phyloP scores from a whole-genome alignment of 805 yeast genomes.

The Lipomyces mesembrius region DNA sequence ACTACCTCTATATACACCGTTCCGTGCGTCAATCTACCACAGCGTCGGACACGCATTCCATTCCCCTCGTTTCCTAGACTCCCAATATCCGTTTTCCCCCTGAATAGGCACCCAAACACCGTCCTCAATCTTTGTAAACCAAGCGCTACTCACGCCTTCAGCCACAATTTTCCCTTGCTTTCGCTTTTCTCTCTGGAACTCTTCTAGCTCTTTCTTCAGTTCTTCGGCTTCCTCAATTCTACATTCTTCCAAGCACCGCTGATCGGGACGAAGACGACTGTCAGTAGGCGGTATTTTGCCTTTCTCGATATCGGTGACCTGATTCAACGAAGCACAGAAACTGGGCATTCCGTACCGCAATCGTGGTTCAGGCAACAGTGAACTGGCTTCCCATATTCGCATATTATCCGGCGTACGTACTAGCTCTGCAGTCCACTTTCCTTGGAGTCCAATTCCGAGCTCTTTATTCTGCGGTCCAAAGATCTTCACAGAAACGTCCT shows the following conservation, averaged over 20 bases:
- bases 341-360: slow-evolving; percentile 83
- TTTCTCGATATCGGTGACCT: slow-evolving; percentile 72
- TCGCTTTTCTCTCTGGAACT: slow-evolving; percentile 78
- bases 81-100: slow-evolving; percentile 35
- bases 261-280: slow-evolving; percentile 88
- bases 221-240: slow-evolving; percentile 72
- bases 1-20: background rate
- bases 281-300: slow-evolving; percentile 79
- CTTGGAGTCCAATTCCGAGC: slow-evolving; percentile 50
- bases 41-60: slow-evolving; percentile 29
- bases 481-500: slow-evolving; percentile 56
- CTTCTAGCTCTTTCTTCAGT: slow-evolving; percentile 71
- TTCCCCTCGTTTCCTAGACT: slow-evolving; percentile 15
- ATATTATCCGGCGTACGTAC: slow-evolving; percentile 46
- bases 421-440: slow-evolving; percentile 84
- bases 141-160: slow-evolving; percentile 31
- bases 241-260: slow-evolving; percentile 71
- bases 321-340: slow-evolving; percentile 81
- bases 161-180: slow-evolving; percentile 42
- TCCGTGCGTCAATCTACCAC: slow-evolving; percentile 20
- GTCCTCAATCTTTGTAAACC: slow-evolving; percentile 30
- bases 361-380: slow-evolving; percentile 60
- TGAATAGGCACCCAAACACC: slow-evolving; percentile 35
- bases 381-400: slow-evolving; percentile 69
- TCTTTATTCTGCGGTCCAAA: slow-evolving; percentile 44